Conservation (phyloP, 352 stramenopile species). For the Halophytophthora polymorphica region DNA sequence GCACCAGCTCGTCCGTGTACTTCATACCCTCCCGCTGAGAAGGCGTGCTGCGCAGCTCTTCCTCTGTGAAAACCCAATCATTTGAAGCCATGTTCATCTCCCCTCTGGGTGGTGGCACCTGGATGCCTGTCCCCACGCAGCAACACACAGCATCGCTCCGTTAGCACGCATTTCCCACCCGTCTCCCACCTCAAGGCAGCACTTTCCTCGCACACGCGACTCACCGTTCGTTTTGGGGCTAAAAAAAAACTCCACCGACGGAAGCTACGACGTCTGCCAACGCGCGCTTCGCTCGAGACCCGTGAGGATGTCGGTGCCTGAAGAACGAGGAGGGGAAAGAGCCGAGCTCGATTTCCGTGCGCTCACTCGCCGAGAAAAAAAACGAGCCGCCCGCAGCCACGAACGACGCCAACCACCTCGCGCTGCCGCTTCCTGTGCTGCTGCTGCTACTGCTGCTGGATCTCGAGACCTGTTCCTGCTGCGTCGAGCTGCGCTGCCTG, state of each 20-base stretch:
- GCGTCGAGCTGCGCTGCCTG: no score
- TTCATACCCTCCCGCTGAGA: constrained; percentile 79
- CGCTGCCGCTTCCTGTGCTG: no score
- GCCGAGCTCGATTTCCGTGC: no score
- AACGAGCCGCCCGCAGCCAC: no score
- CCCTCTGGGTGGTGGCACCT: not conserved
- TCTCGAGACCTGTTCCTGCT: no score
- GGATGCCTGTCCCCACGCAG: constrained; percentile 8
- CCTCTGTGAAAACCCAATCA: constrained; percentile 80
- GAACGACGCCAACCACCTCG: no score
- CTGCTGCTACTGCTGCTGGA: no score
- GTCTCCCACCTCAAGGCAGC: not conserved
- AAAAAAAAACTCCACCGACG: constrained; percentile 23
- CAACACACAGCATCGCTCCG: constrained; percentile 2
- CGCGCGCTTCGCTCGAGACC: no score
- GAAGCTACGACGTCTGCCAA: not conserved
- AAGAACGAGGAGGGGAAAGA: no score
- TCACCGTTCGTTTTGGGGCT: constrained; percentile 1
- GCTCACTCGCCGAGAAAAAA: no score
- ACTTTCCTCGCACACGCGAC: constrained; percentile 17
- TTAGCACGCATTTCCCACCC: not conserved
- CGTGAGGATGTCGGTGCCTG: no score
- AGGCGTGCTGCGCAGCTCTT: constrained; percentile 60
- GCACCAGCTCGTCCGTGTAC: constrained; percentile 63
- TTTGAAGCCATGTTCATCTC: constrained; percentile 29